Base-by-base conservation (phyloP, 495 filamentous ascomycete genomes). In the Aspergillus sparsus region DNA sequence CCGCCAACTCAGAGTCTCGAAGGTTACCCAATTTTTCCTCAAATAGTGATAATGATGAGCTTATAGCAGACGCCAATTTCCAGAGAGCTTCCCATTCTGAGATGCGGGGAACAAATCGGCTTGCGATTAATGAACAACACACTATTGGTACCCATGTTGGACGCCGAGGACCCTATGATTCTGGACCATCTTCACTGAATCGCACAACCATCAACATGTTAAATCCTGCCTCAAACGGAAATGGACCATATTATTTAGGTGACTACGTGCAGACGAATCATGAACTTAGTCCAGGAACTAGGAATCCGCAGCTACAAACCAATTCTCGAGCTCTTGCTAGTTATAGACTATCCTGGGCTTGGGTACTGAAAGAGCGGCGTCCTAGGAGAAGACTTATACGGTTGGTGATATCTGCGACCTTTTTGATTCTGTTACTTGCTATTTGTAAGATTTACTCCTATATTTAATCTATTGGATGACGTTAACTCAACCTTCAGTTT, bases 371-470 rank as follows among this genome's bases (percentile, higher is more conserved):
- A 64, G 81, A 83, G 56, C 67, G 74, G n/a, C 73, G 73, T 39
- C 74, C 83, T 33, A 74, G 81, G 52, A 68, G 74, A 52, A 86
- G 85, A 57, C 76, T 89, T 18, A 70, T 88, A 61, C 77, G 80
- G 12, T 82, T 80, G 66, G 76, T 86, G 57, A 77, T 85, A 6
- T 83, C 83, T 13, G 80, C 80, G 6, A 49, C 79, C 27, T 79
- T 87, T 54, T 66, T 89, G 27, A 69, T 78, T 7, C 47, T 84
- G 31, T 74, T 83, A 46, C 70, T 89, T 34, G 71, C 82, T 50
- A 74, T 85, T 18, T 90, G 87, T 89, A 75, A 68, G 83, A 77
- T 33, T 6, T 54, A 7, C 12, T 33, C 33, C 6, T 11, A 27
- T 36, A 13, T 42, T 11, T 32, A n/a, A 21, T n/a, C 27, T 8